Evolutionary conservation across 306 rosid genomes (phyloP).

Genomic region (Ceratonia siliqua): DNA sequence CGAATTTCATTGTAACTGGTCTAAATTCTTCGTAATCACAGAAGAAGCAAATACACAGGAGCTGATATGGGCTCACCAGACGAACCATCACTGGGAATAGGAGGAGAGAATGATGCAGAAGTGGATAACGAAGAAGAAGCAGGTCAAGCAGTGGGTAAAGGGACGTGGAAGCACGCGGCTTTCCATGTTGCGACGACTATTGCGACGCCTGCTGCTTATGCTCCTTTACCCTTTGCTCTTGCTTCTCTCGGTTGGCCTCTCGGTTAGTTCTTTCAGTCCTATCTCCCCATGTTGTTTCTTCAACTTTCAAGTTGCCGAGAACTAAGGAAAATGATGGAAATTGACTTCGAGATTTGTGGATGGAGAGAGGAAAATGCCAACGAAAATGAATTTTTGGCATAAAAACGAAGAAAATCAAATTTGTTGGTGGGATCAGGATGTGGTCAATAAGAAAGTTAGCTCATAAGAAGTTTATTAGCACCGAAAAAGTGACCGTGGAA

Average conservation of each 20-base stretch:
- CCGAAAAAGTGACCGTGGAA: too few relatives aligned
- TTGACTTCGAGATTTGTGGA: neutral
- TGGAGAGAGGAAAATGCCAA: neutral
- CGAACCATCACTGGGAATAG: conserved; percentile 11
- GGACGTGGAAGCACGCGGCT: conserved; percentile 82
- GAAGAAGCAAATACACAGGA: neutral
- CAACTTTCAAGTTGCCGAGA: too few relatives aligned
- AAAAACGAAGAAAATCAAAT: too few relatives aligned
- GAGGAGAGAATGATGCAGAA: neutral
- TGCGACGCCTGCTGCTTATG: conserved; percentile 83
- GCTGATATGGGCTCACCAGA: conserved; percentile 31
- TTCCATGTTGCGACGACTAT: conserved; percentile 79
- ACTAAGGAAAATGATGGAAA: neutral
- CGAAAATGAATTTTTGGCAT: too few relatives aligned
- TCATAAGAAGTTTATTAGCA: too few relatives aligned
- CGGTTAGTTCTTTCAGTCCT: conserved; percentile 38
- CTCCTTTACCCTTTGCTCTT: conserved; percentile 79
- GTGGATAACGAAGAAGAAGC: conserved; percentile 21
- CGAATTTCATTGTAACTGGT: neutral
- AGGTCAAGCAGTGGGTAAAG: conserved; percentile 30
- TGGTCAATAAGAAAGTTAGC: too few relatives aligned
- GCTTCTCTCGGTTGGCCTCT: conserved; percentile 83
- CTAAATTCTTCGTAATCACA: neutral
- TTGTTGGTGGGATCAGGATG: too few relatives aligned
- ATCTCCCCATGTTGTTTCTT: neutral